Evolutionary conservation across 805 yeast genomes (phyloP).

Genomic region (Wickerhamiella allomyrinae): DNA sequence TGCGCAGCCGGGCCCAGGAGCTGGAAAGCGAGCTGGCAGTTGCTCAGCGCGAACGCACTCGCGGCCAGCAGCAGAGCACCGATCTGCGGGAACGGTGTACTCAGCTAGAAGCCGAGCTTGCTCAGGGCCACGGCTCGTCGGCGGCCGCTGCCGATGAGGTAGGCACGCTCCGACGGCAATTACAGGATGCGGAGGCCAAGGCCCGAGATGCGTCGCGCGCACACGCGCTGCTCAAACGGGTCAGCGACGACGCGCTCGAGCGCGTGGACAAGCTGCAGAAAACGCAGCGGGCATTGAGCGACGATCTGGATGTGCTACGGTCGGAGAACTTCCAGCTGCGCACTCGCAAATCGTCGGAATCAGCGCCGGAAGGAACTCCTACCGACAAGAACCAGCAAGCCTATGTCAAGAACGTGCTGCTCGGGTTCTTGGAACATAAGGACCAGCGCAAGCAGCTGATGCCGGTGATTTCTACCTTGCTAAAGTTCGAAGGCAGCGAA

Average conservation of each 20-base stretch:
- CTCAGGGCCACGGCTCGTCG: not conserved
- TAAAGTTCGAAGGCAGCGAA: constrained; percentile 56
- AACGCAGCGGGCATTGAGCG: constrained; percentile 22
- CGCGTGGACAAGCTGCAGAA: constrained; percentile 25
- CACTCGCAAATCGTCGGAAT: not conserved
- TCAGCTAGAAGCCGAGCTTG: not conserved
- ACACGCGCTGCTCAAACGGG: constrained; percentile 22
- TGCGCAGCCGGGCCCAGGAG: constrained; percentile 28
- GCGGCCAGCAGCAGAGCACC: not conserved
- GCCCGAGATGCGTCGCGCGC: constrained; percentile 1
- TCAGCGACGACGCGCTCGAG: constrained; percentile 25
- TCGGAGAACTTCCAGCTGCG: constrained; percentile 12
- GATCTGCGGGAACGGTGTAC: not conserved
- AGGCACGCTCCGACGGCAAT: not conserved
- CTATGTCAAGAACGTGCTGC: constrained; percentile 74
- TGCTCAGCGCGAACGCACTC: not conserved
- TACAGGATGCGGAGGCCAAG: not conserved
- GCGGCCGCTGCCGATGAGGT: not conserved
- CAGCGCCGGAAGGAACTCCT: constrained; percentile 2
- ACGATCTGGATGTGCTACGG: constrained; percentile 23
- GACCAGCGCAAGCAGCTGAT: constrained; percentile 79
- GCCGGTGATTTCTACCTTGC: constrained; percentile 69
- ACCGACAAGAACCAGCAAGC: constrained; percentile 35
- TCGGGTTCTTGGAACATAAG: constrained; percentile 80
- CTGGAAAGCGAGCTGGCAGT: constrained; percentile 11